phyloP scores from a whole-genome alignment of 352 stramenopile species.

The Thalassiosira hispida region DNA sequence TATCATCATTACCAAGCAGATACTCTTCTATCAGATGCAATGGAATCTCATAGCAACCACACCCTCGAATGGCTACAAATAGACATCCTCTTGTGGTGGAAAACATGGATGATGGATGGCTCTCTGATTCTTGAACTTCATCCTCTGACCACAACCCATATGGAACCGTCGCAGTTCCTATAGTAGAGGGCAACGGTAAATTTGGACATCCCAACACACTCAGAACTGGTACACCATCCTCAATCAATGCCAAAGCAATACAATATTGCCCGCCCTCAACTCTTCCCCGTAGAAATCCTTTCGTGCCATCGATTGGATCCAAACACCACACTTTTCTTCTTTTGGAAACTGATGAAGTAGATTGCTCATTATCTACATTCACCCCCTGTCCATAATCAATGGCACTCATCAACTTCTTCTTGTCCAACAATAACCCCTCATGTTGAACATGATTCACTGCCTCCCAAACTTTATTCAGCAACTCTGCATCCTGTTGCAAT shows the following conservation, averaged over 20 bases:
- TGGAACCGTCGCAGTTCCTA: slow-evolving; percentile 11
- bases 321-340: slow-evolving; percentile 65
- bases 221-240: slow-evolving; percentile 67
- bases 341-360: background rate
- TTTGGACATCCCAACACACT: slow-evolving; percentile 78
- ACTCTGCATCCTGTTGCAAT: slow-evolving; percentile 40
- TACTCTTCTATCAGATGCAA: slow-evolving; percentile 39
- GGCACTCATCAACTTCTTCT: slow-evolving; percentile 34
- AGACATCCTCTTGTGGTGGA: slow-evolving; percentile 55
- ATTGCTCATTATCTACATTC: background rate
- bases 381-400: slow-evolving; percentile 63
- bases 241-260: slow-evolving; percentile 72
- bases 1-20: slow-evolving; percentile 5
- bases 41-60: slow-evolving; percentile 68
- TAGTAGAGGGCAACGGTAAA: slow-evolving; percentile 36
- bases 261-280: slow-evolving; percentile 73
- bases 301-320: slow-evolving; percentile 86
- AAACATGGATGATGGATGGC: slow-evolving; percentile 24
- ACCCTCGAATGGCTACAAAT: slow-evolving; percentile 62
- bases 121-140: slow-evolving; percentile 38
- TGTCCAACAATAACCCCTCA: slow-evolving; percentile 3
- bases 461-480: slow-evolving; percentile 43
- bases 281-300: slow-evolving; percentile 76
- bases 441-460: slow-evolving; percentile 26
- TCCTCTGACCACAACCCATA: slow-evolving; percentile 50